These are phyloP conservation scores for Aphanocladium album DNA, from an alignment of 2,329 filamentous ascomycete species.

Conservation along the genomic window DNA sequence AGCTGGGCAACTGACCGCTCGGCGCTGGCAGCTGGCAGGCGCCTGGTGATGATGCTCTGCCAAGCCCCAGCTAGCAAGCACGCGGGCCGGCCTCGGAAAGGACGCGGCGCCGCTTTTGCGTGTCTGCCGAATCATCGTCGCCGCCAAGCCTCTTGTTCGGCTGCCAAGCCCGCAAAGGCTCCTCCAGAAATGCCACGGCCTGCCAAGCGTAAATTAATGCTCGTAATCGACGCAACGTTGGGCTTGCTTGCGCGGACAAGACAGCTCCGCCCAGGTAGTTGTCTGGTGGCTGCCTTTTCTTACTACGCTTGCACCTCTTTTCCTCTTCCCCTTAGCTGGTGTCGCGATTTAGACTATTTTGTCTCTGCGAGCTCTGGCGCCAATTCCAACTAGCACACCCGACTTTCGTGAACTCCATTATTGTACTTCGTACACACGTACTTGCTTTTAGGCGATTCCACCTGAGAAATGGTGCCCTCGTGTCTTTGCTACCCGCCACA, in stretches of 20 bases:
- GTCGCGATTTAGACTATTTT: too few species aligned
- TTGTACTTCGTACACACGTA: too few species aligned
- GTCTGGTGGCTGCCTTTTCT: too few species aligned
- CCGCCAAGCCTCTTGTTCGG: slow-evolving; percentile 12
- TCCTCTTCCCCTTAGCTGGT: background rate
- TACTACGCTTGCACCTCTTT: background rate
- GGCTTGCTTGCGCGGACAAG: too few species aligned
- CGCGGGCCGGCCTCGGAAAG: background rate
- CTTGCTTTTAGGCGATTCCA: too few species aligned
- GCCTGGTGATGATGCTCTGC: background rate
- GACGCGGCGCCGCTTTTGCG: slow-evolving; percentile 9
- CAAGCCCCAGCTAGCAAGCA: slow-evolving; percentile 1
- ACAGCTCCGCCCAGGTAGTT: background rate
- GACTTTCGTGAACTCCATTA: too few species aligned
- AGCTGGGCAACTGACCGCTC: background rate
- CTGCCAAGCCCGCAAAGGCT: slow-evolving; percentile 10
- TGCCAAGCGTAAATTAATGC: slow-evolving; percentile 1
- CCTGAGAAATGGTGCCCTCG: too few species aligned
- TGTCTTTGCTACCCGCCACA: too few species aligned
- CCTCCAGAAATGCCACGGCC: background rate
- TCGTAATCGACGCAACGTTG: background rate
- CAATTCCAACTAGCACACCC: too few species aligned
- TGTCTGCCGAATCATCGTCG: slow-evolving; percentile 2
- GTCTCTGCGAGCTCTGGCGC: too few species aligned
- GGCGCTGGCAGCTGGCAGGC: background rate